These are phyloP conservation scores for Dothideomycetidae sp. DNA, from an alignment of 2,329 filamentous ascomycete species.

Conservation along the genomic window DNA sequence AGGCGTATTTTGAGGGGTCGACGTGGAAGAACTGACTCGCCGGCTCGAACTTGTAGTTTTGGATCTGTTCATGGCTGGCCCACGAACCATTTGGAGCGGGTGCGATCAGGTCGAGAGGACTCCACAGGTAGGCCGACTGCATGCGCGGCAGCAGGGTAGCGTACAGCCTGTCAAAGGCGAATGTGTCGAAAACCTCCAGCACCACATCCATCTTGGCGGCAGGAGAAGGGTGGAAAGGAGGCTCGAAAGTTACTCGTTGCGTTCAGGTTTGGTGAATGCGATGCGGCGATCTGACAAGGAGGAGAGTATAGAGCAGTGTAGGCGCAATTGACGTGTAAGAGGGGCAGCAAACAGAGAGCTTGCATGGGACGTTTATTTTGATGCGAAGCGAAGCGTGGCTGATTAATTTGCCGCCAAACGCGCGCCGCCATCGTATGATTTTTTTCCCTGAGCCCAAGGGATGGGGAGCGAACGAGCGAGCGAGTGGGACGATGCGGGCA, in stretches of 20 bases:
- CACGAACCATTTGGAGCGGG: conserved; percentile 44
- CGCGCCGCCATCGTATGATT: conserved; percentile 7
- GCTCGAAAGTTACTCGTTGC: too few relatives aligned
- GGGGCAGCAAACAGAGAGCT: background rate
- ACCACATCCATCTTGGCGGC: conserved; percentile 68
- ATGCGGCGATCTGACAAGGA: conserved; percentile 1
- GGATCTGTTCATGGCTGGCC: conserved; percentile 29
- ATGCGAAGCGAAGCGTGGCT: background rate
- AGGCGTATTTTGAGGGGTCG: conserved; percentile 60
- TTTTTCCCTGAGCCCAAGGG: conserved; percentile 2
- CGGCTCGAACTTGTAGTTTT: conserved; percentile 53
- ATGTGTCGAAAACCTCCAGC: conserved; percentile 72
- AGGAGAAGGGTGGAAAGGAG: conserved; percentile 6
- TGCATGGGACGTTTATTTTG: conserved; percentile 3
- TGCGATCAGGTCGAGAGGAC: conserved; percentile 32
- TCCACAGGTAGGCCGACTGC: conserved; percentile 39
- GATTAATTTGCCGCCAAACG: conserved; percentile 7
- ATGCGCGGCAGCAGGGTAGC: conserved; percentile 50
- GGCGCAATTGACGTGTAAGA: background rate
- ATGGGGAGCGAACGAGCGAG: too few relatives aligned
- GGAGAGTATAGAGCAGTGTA: background rate
- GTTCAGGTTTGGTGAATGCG: background rate
- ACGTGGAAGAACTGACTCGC: conserved; percentile 56
- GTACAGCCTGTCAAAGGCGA: conserved; percentile 66
- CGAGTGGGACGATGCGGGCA: too few relatives aligned